Evolutionary conservation across 768 basidiomycete species (phyloP), one percentile per base, ranked within the genome.

Genomic region (Naganishia randhawae): DNA sequence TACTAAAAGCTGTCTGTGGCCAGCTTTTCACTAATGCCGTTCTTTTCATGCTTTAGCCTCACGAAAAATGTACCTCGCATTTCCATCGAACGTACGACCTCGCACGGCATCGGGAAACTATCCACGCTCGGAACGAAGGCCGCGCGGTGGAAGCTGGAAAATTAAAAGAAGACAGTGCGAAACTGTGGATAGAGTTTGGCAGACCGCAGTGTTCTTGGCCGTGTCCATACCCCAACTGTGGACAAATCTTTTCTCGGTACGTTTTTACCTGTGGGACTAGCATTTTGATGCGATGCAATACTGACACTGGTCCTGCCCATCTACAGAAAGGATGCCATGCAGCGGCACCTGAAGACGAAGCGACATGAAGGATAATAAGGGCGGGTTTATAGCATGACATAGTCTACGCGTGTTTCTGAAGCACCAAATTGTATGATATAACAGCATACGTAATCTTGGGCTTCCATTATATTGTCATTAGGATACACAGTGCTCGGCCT

Each of bases 71-170:
- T 41, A 54, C 57, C 13, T 57, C 61, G 0, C 66, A 57, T 37
- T 76, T 76, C 63, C 69, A 73, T 0, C 63, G 75, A 35, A 74
- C 75, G n/a, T 76, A 76, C 66, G 75, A 76, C 61, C 61, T 76
- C 14, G 72, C 71, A 10, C 53, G 75, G 8, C 75, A 76, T 65
- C 69, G 69, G 41, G 75, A 74, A 64, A 76, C 72, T n/a, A 74
- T 76, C 35, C 75, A 76, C 48, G 71, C 68, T 25, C 71, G 72
- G 2, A 69, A 71, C 32, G 73, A 73, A 63, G 69, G 69, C 19
- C 54, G 69, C 3, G 50, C 63, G 13, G 69, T 70, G 10, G 69
- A 65, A 37, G 52, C 41, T 3, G 69, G 69, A 14, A 66, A 61
- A 22, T 31, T 70, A 17, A 57, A 66, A 25, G 54, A 66, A 27